Evolutionary conservation across 2,329 filamentous ascomycete species (phyloP), one percentile per base, ranked within the genome.

Genomic region (Pyrenochaeta sp.): DNA sequence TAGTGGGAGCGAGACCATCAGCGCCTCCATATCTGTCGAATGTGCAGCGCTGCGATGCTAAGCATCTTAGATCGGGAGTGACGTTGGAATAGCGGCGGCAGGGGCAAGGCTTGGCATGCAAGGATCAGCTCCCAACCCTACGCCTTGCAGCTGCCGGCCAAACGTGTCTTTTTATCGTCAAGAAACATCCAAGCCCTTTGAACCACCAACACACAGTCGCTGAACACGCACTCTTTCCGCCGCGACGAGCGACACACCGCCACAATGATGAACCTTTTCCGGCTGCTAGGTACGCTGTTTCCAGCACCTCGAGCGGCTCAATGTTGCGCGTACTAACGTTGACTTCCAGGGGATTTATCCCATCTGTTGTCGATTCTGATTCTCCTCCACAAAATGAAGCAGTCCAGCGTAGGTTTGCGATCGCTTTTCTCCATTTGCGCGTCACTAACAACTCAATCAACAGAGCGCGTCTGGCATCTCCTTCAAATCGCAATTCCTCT

Each of bases 401-500:
- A 72, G 44, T 86, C 94, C 31, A 96, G 90, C 70, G 93, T 96
- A 80, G 51, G 85, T 73, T 11, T n/a, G 5, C 26, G 7, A 9
- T 14, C 9, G 14, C 24, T 34, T 10, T 32, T 34, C 8, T 22
- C 27, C 5, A 20, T 14, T 13, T 10, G 18, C 27, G 40, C 49
- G 41, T 27, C 22, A 19, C 53, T 63, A 51, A 64, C 49, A 29
- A 23, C 24, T 24, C 22, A 7, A n/a, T 9, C 11, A 42, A 3
- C 45, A 96, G 93, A 96, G 92, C 80, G 96, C 92, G 72, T 87
- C 93, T 28, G 94, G 94, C 62, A 93, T 99, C 74, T 99, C 94
- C 11, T 97, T 99, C 83, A 99, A 99, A 74, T 96, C 93, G 51
- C 94, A 99, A 81, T 90, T 87, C 36, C 82, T 99, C 44, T 99